Evolutionary conservation across 371 early-diverging fungal species (phyloP).

Genomic region (Mucor sp.): DNA sequence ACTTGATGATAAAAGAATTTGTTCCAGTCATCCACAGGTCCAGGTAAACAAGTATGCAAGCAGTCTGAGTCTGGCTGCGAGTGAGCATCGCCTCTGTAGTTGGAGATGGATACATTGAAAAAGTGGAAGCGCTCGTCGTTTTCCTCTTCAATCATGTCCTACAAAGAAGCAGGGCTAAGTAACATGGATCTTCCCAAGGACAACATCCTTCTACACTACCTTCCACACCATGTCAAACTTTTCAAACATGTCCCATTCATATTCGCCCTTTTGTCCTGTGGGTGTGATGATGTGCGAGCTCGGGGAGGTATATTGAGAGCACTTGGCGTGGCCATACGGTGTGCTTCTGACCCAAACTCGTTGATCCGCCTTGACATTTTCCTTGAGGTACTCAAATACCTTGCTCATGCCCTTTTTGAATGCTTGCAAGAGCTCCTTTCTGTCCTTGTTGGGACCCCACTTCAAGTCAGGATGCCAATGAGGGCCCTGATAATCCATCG

Average conservation of each 20-base stretch:
- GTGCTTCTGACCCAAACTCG: conserved; percentile 40
- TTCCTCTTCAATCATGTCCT: conserved; percentile 24
- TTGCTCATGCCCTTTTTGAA: conserved; percentile 27
- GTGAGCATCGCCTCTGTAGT: conserved; percentile 43
- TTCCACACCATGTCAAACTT: conserved; percentile 36
- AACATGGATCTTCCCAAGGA: background rate
- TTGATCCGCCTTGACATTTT: conserved; percentile 26
- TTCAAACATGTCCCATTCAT: conserved; percentile 48
- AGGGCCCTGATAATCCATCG: conserved; percentile 25
- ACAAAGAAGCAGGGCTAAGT: background rate
- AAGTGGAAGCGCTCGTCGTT: conserved; percentile 30
- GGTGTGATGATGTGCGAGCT: conserved; percentile 15
- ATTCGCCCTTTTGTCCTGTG: conserved; percentile 28
- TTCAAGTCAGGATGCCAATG: conserved; percentile 46
- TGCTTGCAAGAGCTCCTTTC: conserved; percentile 33
- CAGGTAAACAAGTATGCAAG: conserved; percentile 43
- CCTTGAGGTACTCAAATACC: conserved; percentile 31
- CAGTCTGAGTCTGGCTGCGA: conserved; percentile 31
- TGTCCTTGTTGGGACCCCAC: conserved; percentile 33
- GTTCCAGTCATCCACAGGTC: conserved; percentile 41
- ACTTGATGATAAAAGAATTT: conserved; percentile 40
- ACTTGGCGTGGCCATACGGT: conserved; percentile 43
- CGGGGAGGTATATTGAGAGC: conserved; percentile 36
- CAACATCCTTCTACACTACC: conserved; percentile 9
- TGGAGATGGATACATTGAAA: conserved; percentile 38